A percentile compares a stretch with the other conserved stretches of the same genome.
Evolutionary conservation across 208 protist species (phyloP).

Genomic region (Acanthamoeba lenticulata): DNA sequence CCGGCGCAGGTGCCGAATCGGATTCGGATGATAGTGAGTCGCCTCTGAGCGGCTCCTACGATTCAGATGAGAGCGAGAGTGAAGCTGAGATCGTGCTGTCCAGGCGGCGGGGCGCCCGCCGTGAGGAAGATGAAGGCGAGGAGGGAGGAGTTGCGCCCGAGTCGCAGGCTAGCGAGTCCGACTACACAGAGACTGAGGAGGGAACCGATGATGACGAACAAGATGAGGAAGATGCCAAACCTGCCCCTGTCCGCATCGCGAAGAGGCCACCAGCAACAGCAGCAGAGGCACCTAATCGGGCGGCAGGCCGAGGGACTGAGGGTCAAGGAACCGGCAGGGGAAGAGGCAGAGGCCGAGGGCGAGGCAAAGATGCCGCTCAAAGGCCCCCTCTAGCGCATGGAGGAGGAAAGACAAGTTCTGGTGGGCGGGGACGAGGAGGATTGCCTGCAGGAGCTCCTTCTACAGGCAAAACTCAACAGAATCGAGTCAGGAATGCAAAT

Average conservation of each 20-base stretch:
- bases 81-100: not conserved
- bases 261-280: not conserved
- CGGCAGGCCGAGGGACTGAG: no score
- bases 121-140: not conserved
- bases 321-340: not conserved
- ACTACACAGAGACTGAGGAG: not conserved
- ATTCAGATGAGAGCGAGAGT: not conserved
- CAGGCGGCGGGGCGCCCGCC: not conserved
- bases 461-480: no score
- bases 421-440: not conserved
- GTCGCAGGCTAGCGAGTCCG: not conserved
- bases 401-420: not conserved
- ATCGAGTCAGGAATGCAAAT: no score
- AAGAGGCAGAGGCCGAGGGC: not conserved
- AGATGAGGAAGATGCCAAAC: not conserved
- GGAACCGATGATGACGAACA: not conserved
- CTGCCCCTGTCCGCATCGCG: not conserved
- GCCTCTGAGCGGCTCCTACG: no score
- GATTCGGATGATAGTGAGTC: no score
- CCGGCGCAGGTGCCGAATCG: not conserved
- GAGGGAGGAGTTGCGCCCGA: not conserved
- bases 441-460: no score
- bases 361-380: not conserved
- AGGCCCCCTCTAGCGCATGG: not conserved
- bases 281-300: not conserved